Base-by-base conservation (phyloP, 768 basidiomycete species). In the Tremella mesenterica region DNA sequence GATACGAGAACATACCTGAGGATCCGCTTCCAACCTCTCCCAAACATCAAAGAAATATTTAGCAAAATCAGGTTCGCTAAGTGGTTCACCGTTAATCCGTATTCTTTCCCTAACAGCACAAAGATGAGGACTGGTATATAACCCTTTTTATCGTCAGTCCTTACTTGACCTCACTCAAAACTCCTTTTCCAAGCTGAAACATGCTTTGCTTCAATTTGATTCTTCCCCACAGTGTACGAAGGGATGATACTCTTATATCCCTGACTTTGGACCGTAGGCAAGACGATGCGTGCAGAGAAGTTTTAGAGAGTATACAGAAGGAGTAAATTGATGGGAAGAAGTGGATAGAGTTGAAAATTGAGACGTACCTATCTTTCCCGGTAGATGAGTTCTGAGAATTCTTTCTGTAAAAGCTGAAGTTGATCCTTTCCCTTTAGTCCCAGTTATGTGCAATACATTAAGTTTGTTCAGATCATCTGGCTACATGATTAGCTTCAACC, bases 351-450 rank as follows among this genome's bases (percentile, higher is more conserved):
- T n/a, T 16, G 16, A 5, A 4, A n/a, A 46, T 31, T 12, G 12
- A 33, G 14, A 65, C 83, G 59, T 67, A 87, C 90, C 93, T 58
- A 87, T 81, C 77, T 83, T 91, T 78, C 84, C 52, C 21, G 50
- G 54, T 30, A 87, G 78, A 75, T 6, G 91, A 85, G 59, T 75
- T n/a, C 88, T 81, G 46, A 97, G 76, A 49, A 96, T 83, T 9
- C 86, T 87, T 63, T 90, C 85, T 3, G 82, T 81, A 65, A 97
- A 97, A 7, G 95, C 93, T 59, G 87, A 88, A 1, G 95, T 91
- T 2, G 93, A 97, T 6, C 93, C 93, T 72, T 99, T 99, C 29
- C 93, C 93, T 75, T 99, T 99, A 3, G 95, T 97, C 3, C 93
- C 93, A 8, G 93, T 92, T 60, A 99, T 83, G 76, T 99, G 93